phyloP scores from a whole-genome alignment of 2,329 filamentous ascomycete genomes.

The Phaeophleospora eucalypticola region DNA sequence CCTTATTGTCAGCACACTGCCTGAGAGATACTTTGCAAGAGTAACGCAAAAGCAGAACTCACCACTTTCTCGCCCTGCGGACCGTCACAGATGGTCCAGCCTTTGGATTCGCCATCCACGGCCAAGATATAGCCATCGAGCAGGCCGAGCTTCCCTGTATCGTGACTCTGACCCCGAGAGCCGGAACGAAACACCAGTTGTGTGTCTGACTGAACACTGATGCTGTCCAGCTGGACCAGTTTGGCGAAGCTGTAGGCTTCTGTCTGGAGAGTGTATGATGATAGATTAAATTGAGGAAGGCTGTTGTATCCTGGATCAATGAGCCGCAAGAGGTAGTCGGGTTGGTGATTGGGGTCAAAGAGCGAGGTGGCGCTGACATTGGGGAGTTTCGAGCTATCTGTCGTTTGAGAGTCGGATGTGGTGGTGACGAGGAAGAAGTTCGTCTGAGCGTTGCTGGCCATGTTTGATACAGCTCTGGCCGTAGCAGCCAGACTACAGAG shows the following conservation, averaged over 20 bases:
- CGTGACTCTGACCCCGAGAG: no score
- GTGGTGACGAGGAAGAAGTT: constrained; percentile 42
- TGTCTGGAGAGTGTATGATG: constrained; percentile 33
- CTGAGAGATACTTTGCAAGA: no score
- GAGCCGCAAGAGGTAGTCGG: constrained; percentile 36
- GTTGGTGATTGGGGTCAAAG: constrained; percentile 33
- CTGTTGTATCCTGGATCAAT: constrained; percentile 37
- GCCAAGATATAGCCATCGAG: constrained; percentile 36
- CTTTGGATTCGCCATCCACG: constrained; percentile 34
- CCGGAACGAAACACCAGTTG: constrained; percentile 34
- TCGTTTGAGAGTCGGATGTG: constrained; percentile 22
- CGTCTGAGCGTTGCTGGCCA: constrained; percentile 12
- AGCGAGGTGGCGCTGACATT: constrained; percentile 38
- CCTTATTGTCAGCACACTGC: neutral
- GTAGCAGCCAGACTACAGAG: no score
- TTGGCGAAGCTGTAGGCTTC: constrained; percentile 25
- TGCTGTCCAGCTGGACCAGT: constrained; percentile 24
- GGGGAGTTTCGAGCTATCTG: constrained; percentile 32
- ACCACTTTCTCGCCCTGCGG: constrained; percentile 32
- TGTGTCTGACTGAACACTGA: constrained; percentile 28
- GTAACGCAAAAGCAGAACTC: no score
- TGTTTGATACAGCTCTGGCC: no score
- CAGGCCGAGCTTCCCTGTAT: constrained; percentile 34
- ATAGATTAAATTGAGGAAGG: constrained; percentile 38
- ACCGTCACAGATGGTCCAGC: constrained; percentile 39